Evolutionary conservation across 2,329 filamentous ascomycete species (phyloP).

Genomic region (Fusarium cyanostomum): DNA sequence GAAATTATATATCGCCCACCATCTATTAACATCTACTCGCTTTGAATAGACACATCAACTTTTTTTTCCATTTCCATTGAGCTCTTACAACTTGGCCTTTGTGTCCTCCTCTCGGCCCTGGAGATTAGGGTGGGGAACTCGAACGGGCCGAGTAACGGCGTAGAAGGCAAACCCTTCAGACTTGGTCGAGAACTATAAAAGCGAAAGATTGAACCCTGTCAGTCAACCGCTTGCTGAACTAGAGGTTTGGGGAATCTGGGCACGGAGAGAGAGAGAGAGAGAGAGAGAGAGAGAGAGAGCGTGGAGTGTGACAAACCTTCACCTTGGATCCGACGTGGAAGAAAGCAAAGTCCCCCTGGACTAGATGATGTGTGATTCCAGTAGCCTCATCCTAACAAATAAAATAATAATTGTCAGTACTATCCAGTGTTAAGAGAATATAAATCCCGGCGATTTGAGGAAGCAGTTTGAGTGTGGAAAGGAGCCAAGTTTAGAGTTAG

Average conservation of each 20-base stretch:
- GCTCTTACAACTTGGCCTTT: constrained; percentile 16
- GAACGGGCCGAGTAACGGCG: constrained; percentile 37
- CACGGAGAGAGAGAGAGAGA: too few species aligned
- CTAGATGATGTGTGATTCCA: constrained; percentile 37
- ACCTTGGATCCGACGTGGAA: constrained; percentile 42
- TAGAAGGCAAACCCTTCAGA: constrained; percentile 40
- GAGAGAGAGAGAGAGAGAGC: too few species aligned
- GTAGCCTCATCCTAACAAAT: constrained; percentile 36
- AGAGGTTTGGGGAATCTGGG: too few species aligned
- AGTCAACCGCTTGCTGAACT: background rate
- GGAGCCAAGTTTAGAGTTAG: too few species aligned
- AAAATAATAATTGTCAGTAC: background rate
- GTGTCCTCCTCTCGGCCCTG: constrained; percentile 35
- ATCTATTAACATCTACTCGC: constrained; percentile 9
- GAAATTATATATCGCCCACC: background rate
- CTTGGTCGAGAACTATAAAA: constrained; percentile 39
- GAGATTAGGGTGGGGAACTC: constrained; percentile 36
- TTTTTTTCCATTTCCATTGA: background rate
- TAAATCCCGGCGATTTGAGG: too few species aligned
- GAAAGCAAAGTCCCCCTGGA: constrained; percentile 38
- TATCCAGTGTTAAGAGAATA: rapidly evolving
- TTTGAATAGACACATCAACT: background rate
- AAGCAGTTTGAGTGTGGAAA: too few species aligned
- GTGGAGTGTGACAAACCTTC: constrained; percentile 12
- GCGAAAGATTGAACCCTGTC: background rate